Evolutionary conservation across 305 asterid genomes (phyloP), one percentile per base, ranked within the genome.

Genomic region (Fraxinus greggii): DNA sequence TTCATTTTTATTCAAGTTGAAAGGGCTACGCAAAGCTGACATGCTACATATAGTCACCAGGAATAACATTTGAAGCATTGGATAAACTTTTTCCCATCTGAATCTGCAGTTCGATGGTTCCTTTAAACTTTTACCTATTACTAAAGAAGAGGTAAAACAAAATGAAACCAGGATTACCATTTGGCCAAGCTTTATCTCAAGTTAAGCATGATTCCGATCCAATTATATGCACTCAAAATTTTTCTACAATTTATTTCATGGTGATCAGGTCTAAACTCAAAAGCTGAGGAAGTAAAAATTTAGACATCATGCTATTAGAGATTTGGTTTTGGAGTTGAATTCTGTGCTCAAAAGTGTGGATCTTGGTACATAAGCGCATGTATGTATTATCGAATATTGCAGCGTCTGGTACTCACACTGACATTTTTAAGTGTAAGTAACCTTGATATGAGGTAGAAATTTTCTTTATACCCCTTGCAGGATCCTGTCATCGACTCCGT

Each of bases 401-500:
- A 54, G 65, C 10, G 9, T 56, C 67, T 56, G 26, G 26, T 56
- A 56, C 67, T 54, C 65, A 5, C 65, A 7, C 67, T 19, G 67
- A 56, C 67, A 56, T 56, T 56, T n/a, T 56, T 6, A n/a, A 54
- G 26, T 54, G 63, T n/a, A n/a, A 54, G 28, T 63, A 63, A 63
- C 33, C 32, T 63, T 63, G 15, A 24, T 24, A 24, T 3, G n/a
- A 63, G 32, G 31, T 63, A 7, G 72, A 63, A 63, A 63, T 24
- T 8, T 69, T 28, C 12, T 28, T 29, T 31, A 69, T 29, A 69
- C 17, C 23, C 35, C 23, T 31, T 82, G 85, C 88, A 93, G 98
- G 98, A 92, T 77, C 93, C 97, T 12, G 54, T 89, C 83, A 86
- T 92, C 3, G 87, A 83, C 38, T 86, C 93, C 3, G 85, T 93